Evolutionary conservation across 257 asterid species (phyloP).

Genomic region (Lavandula angustifolia): DNA sequence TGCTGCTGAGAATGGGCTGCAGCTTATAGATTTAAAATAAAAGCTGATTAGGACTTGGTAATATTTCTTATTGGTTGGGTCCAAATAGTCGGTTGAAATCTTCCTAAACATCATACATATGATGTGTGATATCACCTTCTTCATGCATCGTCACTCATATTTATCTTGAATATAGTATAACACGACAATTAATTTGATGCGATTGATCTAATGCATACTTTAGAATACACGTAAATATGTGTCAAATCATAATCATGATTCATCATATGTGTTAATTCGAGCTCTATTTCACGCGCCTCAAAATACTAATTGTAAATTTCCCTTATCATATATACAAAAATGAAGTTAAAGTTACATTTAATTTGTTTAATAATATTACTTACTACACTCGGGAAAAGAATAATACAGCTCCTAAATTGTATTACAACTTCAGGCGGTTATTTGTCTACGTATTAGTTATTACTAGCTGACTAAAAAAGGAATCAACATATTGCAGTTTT

Average conservation of each 20-base stretch:
- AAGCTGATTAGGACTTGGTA: neutral
- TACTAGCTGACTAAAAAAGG: neutral
- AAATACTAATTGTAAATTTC: no score
- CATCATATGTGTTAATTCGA: no score
- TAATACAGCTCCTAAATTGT: neutral
- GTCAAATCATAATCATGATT: no score
- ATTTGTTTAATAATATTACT: neutral
- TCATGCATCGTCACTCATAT: neutral
- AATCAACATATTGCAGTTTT: neutral
- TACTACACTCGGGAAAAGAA: neutral
- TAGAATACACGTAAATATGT: no score
- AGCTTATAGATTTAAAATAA: no score
- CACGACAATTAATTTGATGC: neutral
- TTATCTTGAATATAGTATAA: neutral
- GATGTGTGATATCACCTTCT: slow-evolving; percentile 19
- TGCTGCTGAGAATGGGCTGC: no score
- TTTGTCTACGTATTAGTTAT: no score
- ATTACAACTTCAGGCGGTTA: neutral
- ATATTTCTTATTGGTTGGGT: slow-evolving; percentile 5
- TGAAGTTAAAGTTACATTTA: no score
- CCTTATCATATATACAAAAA: no score
- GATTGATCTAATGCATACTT: no score
- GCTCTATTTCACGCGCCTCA: no score
- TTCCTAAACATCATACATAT: slow-evolving; percentile 11
- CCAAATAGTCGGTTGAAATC: slow-evolving; percentile 26